Evolutionary conservation across 2,329 filamentous ascomycete genomes (phyloP), one percentile per base, ranked within the genome.

Genomic region (Rhytidhysteron rufulum): DNA sequence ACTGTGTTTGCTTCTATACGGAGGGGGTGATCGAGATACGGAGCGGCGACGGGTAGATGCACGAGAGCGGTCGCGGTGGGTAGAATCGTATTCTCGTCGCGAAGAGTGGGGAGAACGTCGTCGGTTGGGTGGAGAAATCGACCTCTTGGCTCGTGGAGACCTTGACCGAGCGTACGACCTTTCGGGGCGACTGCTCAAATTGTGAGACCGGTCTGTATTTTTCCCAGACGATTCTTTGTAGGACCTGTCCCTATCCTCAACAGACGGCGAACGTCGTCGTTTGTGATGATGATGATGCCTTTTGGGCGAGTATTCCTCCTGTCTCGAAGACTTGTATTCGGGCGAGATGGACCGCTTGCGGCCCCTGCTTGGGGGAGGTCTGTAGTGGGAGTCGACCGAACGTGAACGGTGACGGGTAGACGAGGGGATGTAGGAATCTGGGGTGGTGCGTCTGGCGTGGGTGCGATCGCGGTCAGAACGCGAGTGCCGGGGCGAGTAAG

Each of bases 341-440:
- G 57, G 55, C 19, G 62, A 57, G 34, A 40, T 17, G 11, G 62
- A 64, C 36, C 61, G 53, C 50, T 57, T 60, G 32, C 62, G 55
- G 34, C 45, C 45, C 41, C 58, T 54, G 36, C 53, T 51, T 27
- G 60, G 46, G 27, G 56, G 55, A 17, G 54, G 50, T 39, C 57
- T 50, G 47, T 67, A 66, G 38, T 59, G 53, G 21, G 64, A 66
- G 32, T 70, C 67, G 43, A 48, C 53, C 11, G 69, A 71, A 11
- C 54, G 63, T 25, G 69, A 72, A 41, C 66, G 67, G 34, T 62
- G 66, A 30, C 63, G 67, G 40, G 53, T 48, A 10, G 58, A 40
- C 6, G 50, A 42, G 24, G 58, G 58, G 20, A 65, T 52, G 49
- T 67, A 65, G 19, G 57, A 51, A 43, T 63, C 60, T 38, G 65